These are phyloP conservation scores for Trichoderma semiorbis DNA, from an alignment of 2,329 filamentous ascomycete species.

Conservation along the genomic window DNA sequence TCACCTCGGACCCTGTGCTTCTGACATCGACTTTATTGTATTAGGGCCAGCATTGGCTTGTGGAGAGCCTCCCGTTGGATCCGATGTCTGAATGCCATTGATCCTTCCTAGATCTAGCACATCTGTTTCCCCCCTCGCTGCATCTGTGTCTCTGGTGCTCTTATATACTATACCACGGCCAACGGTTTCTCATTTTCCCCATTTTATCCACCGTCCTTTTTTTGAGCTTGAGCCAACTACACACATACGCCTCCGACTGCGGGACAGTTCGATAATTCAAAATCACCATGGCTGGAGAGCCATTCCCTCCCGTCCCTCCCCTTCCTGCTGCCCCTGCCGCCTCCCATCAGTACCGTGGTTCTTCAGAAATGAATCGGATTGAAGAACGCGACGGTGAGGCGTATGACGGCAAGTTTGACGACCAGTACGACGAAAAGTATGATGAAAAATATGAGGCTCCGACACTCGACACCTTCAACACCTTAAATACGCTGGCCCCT, in stretches of 20 bases:
- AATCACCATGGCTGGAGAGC: constrained; percentile 12
- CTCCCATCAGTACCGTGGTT: not conserved
- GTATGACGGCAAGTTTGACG: not conserved
- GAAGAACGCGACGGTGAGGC: not conserved
- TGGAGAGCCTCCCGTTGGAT: constrained; percentile 8
- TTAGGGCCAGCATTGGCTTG: not conserved
- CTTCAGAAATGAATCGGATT: not conserved
- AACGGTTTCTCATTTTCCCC: not conserved
- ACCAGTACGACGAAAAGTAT: constrained; percentile 12
- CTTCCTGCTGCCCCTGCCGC: not conserved
- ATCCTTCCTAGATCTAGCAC: not conserved
- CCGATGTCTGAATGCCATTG: not conserved
- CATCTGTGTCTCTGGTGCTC: not conserved
- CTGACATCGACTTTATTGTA: not conserved
- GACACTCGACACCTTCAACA: constrained; percentile 31
- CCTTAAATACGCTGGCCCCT: constrained; percentile 29
- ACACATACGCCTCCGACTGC: not conserved
- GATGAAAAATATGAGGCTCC: constrained; percentile 19
- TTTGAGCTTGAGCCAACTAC: not conserved
- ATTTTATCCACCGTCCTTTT: not conserved
- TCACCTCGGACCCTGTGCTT: not conserved
- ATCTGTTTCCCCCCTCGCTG: not conserved
- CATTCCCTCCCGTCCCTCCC: not conserved
- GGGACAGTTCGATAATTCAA: not conserved
- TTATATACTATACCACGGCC: constrained; percentile 1